Conservation (phyloP, 2,329 filamentous ascomycete species). For the Trichoderma polysporum region DNA sequence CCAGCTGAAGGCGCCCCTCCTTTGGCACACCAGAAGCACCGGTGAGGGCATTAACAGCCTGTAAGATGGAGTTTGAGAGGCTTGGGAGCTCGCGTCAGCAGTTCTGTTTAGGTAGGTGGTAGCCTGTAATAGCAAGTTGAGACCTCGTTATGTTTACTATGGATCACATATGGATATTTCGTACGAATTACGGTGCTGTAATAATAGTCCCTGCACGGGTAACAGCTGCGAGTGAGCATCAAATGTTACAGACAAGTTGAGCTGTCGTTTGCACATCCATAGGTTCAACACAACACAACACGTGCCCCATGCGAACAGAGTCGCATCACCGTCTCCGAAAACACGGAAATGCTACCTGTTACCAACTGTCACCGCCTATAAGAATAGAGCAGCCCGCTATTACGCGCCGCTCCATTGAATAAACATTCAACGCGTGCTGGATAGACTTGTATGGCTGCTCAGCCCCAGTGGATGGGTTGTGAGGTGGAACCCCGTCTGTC, state of each 20-base stretch:
- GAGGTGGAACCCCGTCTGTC: background rate
- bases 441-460: background rate
- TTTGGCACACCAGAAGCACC: background rate
- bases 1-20: background rate
- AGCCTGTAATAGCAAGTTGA: too few relatives aligned
- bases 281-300: background rate
- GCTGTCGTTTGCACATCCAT: background rate
- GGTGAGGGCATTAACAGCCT: background rate
- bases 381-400: background rate
- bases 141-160: too few relatives aligned
- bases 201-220: too few relatives aligned
- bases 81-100: background rate
- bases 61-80: background rate
- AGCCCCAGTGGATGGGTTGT: too few relatives aligned
- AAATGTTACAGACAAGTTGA: background rate
- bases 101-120: background rate
- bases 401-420: background rate
- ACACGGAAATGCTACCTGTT: background rate
- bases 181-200: too few relatives aligned
- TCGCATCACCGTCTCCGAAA: background rate
- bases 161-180: too few relatives aligned
- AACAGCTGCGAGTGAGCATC: background rate
- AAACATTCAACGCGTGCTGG: background rate
- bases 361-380: too few relatives aligned
- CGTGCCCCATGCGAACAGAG: background rate